Evolutionary conservation across 352 stramenopile species (phyloP), one percentile per base, ranked within the genome.

Genomic region (Globisporangium echinulatum): DNA sequence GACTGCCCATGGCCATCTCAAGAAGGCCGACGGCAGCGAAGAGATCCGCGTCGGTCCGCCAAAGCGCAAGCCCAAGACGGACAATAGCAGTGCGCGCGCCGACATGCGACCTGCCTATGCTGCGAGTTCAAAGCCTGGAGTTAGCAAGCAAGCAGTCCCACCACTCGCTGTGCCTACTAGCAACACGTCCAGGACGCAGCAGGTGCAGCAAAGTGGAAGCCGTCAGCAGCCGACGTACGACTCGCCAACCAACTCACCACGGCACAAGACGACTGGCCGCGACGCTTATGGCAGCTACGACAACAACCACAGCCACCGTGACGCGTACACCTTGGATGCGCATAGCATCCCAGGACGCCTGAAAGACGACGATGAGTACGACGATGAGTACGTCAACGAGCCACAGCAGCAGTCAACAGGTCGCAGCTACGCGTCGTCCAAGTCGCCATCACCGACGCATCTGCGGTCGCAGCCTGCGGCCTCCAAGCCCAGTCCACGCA

Each of bases 1-100:
- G 62, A 92, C 80, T 4, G 82, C 81, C 4, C 82, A 92, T 55
- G 82, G 82, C 0, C 82, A 90, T 37, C 70, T 92, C 8, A 87
- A 85, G 59, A 88, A 89, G 48, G 78, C 80, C 7, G 84, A 91
- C 52, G 84, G 84, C 17, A 90, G 78, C 56, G 82, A 93, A 52
- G 84, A 90, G 63, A 88, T 93, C 54, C 84, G 84, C 3, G 82
- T 89, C 13, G 84, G 84, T 2, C 72, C 76, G 0, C 74, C 79
- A 1, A 89, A 89, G 57, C 75, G 77, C 14, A 87, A 79, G 49
- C 7, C 52, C 14, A 65, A 60, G 50, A 52, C 59, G 2, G 9
- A 44, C 1, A 17, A 17, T 9, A 9, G 51, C 33, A 48, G 4
- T 19, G n/a, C 49, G 49, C 64, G 0, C 58, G 61, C 11, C 49